These are phyloP conservation scores for Ramaria rubella DNA, from an alignment of 768 basidiomycete species.

Conservation along the genomic window DNA sequence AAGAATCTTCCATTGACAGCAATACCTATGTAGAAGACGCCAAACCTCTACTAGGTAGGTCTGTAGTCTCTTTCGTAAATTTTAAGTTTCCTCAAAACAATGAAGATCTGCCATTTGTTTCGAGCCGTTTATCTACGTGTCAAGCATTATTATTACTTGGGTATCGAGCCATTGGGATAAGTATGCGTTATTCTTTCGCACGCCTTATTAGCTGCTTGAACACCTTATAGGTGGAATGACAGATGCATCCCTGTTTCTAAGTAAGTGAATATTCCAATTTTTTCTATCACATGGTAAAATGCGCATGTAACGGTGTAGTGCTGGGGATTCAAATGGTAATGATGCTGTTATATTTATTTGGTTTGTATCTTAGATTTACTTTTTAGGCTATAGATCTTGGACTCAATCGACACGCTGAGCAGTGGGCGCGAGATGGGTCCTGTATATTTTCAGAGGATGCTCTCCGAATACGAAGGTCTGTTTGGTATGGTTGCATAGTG, in stretches of 20 bases:
- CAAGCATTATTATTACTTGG: conserved; percentile 77
- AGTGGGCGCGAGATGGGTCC: conserved; percentile 58
- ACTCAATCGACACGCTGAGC: conserved; percentile 73
- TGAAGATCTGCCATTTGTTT: conserved; percentile 52
- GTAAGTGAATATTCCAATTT: background rate
- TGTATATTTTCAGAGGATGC: conserved; percentile 54
- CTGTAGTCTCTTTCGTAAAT: too few species aligned
- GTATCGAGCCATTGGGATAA: conserved; percentile 82
- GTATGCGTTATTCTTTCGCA: conserved; percentile 20
- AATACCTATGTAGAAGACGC: conserved; percentile 64
- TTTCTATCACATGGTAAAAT: conserved; percentile 30
- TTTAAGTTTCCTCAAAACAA: background rate
- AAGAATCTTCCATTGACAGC: conserved; percentile 28
- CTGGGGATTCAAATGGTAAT: conserved; percentile 74
- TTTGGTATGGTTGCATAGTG: conserved; percentile 74
- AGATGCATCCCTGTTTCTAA: background rate
- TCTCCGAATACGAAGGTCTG: conserved; percentile 61
- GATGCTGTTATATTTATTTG: background rate
- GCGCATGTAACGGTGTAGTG: conserved; percentile 81
- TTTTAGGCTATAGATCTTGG: conserved; percentile 68
- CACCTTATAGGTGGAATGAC: background rate
- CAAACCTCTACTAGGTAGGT: conserved; percentile 44
- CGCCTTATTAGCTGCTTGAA: background rate
- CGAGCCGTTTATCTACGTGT: conserved; percentile 63
- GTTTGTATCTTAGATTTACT: background rate